phyloP scores from a whole-genome alignment of 2,329 filamentous ascomycete genomes.

The Chrysosporium queenslandicum region DNA sequence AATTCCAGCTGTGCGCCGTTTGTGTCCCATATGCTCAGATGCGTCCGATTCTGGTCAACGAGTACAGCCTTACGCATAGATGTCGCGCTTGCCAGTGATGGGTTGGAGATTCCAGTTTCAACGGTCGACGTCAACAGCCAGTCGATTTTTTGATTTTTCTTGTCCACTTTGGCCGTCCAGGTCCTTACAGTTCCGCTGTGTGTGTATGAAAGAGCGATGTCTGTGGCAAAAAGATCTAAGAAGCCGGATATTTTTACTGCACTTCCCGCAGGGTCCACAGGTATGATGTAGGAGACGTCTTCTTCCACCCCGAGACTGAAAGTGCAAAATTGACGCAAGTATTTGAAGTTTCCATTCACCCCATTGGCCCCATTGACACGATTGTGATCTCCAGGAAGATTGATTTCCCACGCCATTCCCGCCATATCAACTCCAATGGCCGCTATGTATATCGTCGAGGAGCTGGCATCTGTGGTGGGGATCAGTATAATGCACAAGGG shows the following conservation, averaged over 20 bases:
- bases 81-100: slow-evolving; percentile 72
- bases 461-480: slow-evolving; percentile 48
- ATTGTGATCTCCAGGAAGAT: slow-evolving; percentile 42
- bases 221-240: slow-evolving; percentile 73
- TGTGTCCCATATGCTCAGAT: slow-evolving; percentile 85
- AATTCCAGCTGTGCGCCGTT: slow-evolving; percentile 72
- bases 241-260: slow-evolving; percentile 62
- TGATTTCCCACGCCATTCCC: slow-evolving; percentile 72
- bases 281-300: slow-evolving; percentile 53
- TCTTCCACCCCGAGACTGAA: slow-evolving; percentile 55
- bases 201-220: slow-evolving; percentile 79
- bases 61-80: slow-evolving; percentile 79
- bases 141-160: slow-evolving; percentile 51
- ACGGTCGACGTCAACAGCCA: slow-evolving; percentile 76
- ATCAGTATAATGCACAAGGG: slow-evolving; percentile 71
- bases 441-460: slow-evolving; percentile 54
- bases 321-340: slow-evolving; percentile 56
- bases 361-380: slow-evolving; percentile 27
- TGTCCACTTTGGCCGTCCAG: slow-evolving; percentile 70
- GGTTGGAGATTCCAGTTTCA: slow-evolving; percentile 63
- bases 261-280: slow-evolving; percentile 77
- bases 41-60: slow-evolving; percentile 61
- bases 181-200: slow-evolving; percentile 64
- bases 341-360: slow-evolving; percentile 28
- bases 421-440: slow-evolving; percentile 68